Evolutionary conservation across 2,329 filamentous ascomycete species (phyloP).

Genomic region (Ramularia collo-cygni): DNA sequence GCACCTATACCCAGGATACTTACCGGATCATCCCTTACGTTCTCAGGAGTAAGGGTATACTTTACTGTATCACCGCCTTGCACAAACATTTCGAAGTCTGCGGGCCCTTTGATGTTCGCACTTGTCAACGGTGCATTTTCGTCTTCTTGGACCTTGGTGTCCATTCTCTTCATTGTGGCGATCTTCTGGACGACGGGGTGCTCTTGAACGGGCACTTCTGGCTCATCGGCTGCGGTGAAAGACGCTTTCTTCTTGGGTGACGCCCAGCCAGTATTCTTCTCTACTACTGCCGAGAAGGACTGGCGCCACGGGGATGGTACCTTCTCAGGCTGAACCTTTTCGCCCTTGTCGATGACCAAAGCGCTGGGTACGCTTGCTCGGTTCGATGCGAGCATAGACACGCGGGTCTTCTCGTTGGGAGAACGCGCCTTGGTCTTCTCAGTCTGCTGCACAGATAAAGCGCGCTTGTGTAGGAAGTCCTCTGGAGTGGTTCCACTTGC

Average conservation of each 20-base stretch:
- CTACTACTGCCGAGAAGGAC: conserved; percentile 12
- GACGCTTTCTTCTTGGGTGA: conserved; percentile 7
- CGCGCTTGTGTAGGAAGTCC: conserved; percentile 12
- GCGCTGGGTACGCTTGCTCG: conserved; percentile 1
- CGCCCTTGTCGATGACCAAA: not conserved
- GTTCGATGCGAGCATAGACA: conserved; percentile 6
- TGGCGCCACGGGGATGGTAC: conserved; percentile 14
- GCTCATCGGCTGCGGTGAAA: conserved; percentile 7
- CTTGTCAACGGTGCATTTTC: conserved; percentile 22
- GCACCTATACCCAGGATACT: conserved; percentile 20
- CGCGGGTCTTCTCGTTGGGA: conserved; percentile 1
- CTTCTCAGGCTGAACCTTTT: conserved; percentile 8
- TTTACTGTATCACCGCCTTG: conserved; percentile 44
- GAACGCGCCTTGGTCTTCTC: conserved; percentile 2
- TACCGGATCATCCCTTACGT: conserved; percentile 39
- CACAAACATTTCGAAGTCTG: conserved; percentile 44
- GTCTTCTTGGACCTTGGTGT: conserved; percentile 8
- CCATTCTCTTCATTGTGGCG: conserved; percentile 19
- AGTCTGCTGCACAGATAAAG: conserved; percentile 5
- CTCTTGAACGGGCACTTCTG: conserved; percentile 18
- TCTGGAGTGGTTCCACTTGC: conserved; percentile 8
- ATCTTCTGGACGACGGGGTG: conserved; percentile 24
- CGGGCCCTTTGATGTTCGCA: conserved; percentile 28
- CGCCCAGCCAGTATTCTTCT: conserved; percentile 11
- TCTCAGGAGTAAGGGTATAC: conserved; percentile 44